A percentile compares a stretch with the other conserved stretches of the same genome.
Evolutionary conservation across 257 asterid genomes (phyloP).

Genomic region (Rauvolfia tetraphylla): DNA sequence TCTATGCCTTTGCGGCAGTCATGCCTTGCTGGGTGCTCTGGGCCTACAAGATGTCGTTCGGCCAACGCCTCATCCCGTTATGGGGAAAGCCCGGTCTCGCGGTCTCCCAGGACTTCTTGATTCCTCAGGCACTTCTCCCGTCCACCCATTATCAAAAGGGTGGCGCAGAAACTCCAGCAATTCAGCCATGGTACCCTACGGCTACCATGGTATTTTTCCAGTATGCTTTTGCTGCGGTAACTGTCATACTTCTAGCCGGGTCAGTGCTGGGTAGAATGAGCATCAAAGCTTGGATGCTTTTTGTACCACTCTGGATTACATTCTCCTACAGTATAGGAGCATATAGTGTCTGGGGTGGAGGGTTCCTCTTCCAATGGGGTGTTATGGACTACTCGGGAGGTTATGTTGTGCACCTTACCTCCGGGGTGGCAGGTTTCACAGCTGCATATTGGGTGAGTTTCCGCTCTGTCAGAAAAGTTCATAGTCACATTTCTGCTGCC

Average conservation of each 20-base stretch:
- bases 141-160: slow-evolving; percentile 42
- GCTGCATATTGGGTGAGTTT: slow-evolving; percentile 74
- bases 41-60: slow-evolving; percentile 69
- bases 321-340: slow-evolving; percentile 80
- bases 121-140: slow-evolving; percentile 42
- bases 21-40: slow-evolving; percentile 78
- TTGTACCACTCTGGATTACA: slow-evolving; percentile 80
- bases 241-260: slow-evolving; percentile 52
- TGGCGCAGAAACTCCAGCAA: slow-evolving; percentile 35
- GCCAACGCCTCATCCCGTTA: slow-evolving; percentile 66
- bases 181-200: slow-evolving; percentile 56
- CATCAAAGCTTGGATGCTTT: slow-evolving; percentile 87
- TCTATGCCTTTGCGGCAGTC: slow-evolving; percentile 91
- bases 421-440: slow-evolving; percentile 81
- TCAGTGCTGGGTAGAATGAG: slow-evolving; percentile 81
- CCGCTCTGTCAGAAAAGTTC: background rate
- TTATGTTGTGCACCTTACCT: slow-evolving; percentile 74
- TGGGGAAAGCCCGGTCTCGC: slow-evolving; percentile 71
- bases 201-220: slow-evolving; percentile 73
- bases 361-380: slow-evolving; percentile 85
- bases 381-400: slow-evolving; percentile 92
- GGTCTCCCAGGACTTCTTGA: slow-evolving; percentile 44
- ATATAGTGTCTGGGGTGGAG: slow-evolving; percentile 89
- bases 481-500: background rate
- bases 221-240: slow-evolving; percentile 77